These are phyloP conservation scores for Strobilomyces dryophilus DNA, from an alignment of 768 basidiomycete species.

Conservation along the genomic window DNA sequence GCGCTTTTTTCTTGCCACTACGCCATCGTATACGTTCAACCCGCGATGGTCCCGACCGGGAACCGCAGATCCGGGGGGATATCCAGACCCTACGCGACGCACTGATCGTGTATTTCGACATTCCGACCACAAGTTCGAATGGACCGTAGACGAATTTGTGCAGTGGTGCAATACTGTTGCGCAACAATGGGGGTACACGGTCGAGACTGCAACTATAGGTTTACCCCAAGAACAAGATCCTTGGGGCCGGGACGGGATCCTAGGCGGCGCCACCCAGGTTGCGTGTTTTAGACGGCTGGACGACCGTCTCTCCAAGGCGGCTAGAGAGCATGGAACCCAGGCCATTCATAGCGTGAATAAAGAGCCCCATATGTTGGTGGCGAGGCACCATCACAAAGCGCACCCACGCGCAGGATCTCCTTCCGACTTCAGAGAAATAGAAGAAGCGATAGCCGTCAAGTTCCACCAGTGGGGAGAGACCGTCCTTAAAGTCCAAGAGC, in stretches of 20 bases:
- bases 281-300: constrained; percentile 56
- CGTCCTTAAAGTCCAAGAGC: constrained; percentile 40
- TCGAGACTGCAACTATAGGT: constrained; percentile 59
- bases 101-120: constrained; percentile 78
- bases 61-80: constrained; percentile 44
- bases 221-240: constrained; percentile 54
- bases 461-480: constrained; percentile 54
- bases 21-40: constrained; percentile 84
- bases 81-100: constrained; percentile 68
- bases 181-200: constrained; percentile 67
- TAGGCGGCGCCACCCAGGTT: constrained; percentile 65
- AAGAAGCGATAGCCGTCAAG: constrained; percentile 41
- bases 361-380: constrained; percentile 44
- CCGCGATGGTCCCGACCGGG: constrained; percentile 62
- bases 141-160: constrained; percentile 72
- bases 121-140: constrained; percentile 85
- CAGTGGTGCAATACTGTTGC: constrained; percentile 57
- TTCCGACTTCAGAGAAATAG: constrained; percentile 43
- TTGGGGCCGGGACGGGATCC: constrained; percentile 63
- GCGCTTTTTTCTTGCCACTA: constrained; percentile 69
- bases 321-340: constrained; percentile 22
- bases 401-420: constrained; percentile 47
- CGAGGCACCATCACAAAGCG: constrained; percentile 45
- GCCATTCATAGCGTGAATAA: constrained; percentile 6
- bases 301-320: constrained; percentile 28